Percentiles rank a stretch among this genome's conserved stretches.
Conservation (phyloP, 495 filamentous ascomycete genomes). For the Penicillium angulare region DNA sequence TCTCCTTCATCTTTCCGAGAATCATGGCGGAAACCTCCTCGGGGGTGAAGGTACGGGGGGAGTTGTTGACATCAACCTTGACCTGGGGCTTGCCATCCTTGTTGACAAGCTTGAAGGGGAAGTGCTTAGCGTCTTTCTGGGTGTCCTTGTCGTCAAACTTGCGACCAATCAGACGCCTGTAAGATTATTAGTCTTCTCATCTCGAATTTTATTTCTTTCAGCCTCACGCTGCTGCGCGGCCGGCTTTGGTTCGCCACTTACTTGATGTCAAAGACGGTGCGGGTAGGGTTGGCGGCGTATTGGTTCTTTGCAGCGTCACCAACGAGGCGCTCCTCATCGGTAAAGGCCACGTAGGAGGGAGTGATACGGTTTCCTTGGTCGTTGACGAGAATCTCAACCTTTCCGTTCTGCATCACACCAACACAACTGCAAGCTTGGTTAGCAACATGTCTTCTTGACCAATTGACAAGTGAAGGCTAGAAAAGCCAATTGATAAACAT, state of each 20-base stretch:
- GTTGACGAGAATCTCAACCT: constrained; percentile 96
- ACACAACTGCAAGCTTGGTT: constrained; percentile 60
- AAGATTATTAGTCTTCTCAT: constrained; percentile 16
- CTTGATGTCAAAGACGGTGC: constrained; percentile 94
- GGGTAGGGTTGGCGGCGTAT: constrained; percentile 85
- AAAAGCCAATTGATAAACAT: constrained; percentile 16
- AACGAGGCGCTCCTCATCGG: constrained; percentile 93
- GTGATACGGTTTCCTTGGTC: constrained; percentile 99
- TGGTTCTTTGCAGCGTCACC: constrained; percentile 99
- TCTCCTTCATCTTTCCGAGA: constrained; percentile 91
- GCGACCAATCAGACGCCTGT: constrained; percentile 83
- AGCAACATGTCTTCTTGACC: constrained; percentile 6
- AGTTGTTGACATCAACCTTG: constrained; percentile 71
- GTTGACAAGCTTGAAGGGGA: constrained; percentile 82
- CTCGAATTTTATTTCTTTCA: not conserved
- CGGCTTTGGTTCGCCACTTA: constrained; percentile 60
- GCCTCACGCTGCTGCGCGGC: no score
- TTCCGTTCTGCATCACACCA: constrained; percentile 98
- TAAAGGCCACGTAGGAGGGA: constrained; percentile 97
- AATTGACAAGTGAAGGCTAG: not conserved
- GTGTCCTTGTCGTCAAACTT: constrained; percentile 85
- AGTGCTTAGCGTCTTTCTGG: constrained; percentile 82
- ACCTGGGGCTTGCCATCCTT: constrained; percentile 82
- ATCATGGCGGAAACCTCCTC: constrained; percentile 84
- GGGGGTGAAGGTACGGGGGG: constrained; percentile 75